Conservation (phyloP, 1,284 basidiomycete genomes). For the Ceratobasidium sp. region DNA sequence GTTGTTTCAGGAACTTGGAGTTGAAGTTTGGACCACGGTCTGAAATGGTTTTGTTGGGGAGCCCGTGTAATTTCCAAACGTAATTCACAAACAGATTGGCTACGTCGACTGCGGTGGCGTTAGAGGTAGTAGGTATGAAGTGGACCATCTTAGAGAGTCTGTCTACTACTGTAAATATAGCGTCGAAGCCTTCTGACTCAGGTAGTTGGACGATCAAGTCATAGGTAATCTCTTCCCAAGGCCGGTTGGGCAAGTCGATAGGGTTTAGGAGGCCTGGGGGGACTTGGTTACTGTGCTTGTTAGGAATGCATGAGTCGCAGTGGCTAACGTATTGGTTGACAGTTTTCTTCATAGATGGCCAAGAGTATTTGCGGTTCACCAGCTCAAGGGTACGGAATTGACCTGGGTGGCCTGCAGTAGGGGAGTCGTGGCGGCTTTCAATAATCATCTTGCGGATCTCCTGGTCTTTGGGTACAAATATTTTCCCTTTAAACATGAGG, state of each 20-base stretch:
- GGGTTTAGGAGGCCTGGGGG: background rate
- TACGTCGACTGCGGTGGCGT: background rate
- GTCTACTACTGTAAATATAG: conserved; percentile 51
- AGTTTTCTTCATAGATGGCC: conserved; percentile 1
- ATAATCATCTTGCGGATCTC: conserved; percentile 53
- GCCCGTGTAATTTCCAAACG: conserved; percentile 26
- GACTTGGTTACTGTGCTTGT: conserved; percentile 14
- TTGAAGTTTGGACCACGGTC: too few species aligned
- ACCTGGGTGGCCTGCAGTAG: conserved; percentile 35
- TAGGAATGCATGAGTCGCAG: conserved; percentile 10
- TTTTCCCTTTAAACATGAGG: background rate
- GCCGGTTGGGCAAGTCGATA: background rate
- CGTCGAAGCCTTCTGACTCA: conserved; percentile 20
- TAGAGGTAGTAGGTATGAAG: conserved; percentile 49
- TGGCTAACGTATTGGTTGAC: background rate
- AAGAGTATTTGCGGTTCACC: background rate
- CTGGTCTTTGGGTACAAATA: conserved; percentile 51
- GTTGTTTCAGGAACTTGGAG: too few species aligned
- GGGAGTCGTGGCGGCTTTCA: conserved; percentile 55
- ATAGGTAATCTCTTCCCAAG: conserved; percentile 31
- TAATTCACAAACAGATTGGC: background rate
- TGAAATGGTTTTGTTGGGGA: conserved; percentile 1
- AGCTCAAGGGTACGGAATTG: background rate
- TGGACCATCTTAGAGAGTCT: conserved; percentile 51
- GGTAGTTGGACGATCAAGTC: background rate